These are phyloP conservation scores for Osmozyma mogii DNA, from an alignment of 805 yeast genomes.

Conservation along the genomic window DNA sequence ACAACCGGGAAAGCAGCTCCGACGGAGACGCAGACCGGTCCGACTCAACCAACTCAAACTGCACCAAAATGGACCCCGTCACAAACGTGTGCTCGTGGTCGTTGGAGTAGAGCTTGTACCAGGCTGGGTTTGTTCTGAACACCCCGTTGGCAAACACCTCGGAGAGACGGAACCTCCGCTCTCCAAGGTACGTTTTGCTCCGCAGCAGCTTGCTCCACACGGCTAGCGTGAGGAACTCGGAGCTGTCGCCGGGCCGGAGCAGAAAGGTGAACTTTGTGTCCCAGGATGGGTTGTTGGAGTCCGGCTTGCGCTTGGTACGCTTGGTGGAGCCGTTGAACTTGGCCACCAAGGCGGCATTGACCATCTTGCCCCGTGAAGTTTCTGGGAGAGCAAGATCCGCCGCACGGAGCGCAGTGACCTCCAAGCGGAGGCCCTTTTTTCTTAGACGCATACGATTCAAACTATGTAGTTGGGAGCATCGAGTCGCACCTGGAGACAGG, in stretches of 20 bases:
- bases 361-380: slow-evolving; percentile 10
- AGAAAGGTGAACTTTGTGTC: slow-evolving; percentile 27
- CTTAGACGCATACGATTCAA: slow-evolving; percentile 12
- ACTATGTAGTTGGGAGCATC: too few relatives aligned
- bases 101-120: slow-evolving; percentile 40
- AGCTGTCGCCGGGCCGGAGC: slow-evolving; percentile 18
- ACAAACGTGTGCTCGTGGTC: slow-evolving; percentile 33
- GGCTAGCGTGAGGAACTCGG: slow-evolving; percentile 23
- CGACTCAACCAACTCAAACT: slow-evolving; percentile 33
- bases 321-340: slow-evolving; percentile 22
- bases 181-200: slow-evolving; percentile 33
- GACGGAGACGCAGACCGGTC: too few relatives aligned
- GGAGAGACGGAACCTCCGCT: slow-evolving; percentile 22
- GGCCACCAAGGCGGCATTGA: slow-evolving; percentile 32
- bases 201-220: slow-evolving; percentile 36
- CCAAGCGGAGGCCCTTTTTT: slow-evolving; percentile 13
- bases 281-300: slow-evolving; percentile 35
- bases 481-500: too few relatives aligned
- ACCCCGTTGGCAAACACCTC: slow-evolving; percentile 19
- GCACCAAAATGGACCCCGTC: slow-evolving; percentile 40
- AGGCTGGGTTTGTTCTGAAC: slow-evolving; percentile 26
- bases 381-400: slow-evolving; percentile 26
- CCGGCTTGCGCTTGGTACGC: slow-evolving; percentile 22
- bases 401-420: slow-evolving; percentile 31
- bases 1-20: too few relatives aligned